Base-by-base conservation (phyloP, 495 filamentous ascomycete species). In the Talaromyces stipitatus region DNA sequence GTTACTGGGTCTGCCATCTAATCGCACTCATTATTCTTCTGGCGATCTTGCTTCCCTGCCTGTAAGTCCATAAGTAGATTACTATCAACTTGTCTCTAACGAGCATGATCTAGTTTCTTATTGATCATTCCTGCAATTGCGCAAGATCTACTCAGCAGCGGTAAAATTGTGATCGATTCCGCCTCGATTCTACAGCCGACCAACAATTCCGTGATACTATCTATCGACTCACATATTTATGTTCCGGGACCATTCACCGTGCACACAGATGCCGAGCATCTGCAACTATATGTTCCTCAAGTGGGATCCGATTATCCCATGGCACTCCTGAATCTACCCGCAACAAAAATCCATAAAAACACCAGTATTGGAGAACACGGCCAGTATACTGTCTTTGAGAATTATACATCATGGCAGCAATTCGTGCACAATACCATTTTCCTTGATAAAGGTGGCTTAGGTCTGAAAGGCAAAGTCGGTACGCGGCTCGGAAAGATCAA, bases 1-100 rank as follows among this genome's bases (percentile, higher is more conserved):
- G 68, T n/a, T 78, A 75, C 58, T 73, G 73, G 67, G 72, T 68
- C 60, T 71, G 67, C 58, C 75, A 76, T 60, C 43, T 74, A 0
- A 62, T 76, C 23, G 73, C 60, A 16, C 43, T 26, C 1, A 61
- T 72, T 30, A 60, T 78, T 27, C 67, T 78, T 46, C 60, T 72
- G n/a, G 71, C 72, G 9, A 75, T 76, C 14, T 63, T 76, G 32
- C 28, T 78, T 18, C 73, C 75, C 7, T 61, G 76, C 9, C 62
- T 74, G 73, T 78, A 69, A 59, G 73, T 23, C 22, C 12, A 2
- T 33, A 27, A 10, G 27, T 14, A 11, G 20, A 45, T 26, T 8
- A 18, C 11, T 14, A 47, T 46, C 2, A 9, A 11, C 14, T 36
- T n/a, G 50, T 12, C 20, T 20, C 26, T 24, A 38, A 54, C 32